These are phyloP conservation scores for Diutina neorugosa DNA, from an alignment of 1,139 yeast genomes.

Conservation along the genomic window DNA sequence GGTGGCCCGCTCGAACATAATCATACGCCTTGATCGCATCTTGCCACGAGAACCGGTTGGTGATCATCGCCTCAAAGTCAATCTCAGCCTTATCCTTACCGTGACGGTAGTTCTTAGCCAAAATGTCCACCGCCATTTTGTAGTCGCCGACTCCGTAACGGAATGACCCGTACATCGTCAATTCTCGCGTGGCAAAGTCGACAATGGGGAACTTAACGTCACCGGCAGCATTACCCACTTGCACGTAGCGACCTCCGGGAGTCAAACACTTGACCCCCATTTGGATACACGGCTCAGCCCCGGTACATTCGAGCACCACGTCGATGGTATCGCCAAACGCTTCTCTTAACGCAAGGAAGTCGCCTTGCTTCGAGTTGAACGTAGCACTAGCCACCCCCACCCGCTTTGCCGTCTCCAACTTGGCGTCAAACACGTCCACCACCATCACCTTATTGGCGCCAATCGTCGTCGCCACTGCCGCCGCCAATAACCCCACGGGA, in stretches of 20 bases:
- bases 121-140: constrained; percentile 56
- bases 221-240: constrained; percentile 67
- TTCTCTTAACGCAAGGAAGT: constrained; percentile 21
- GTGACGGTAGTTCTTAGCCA: constrained; percentile 46
- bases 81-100: constrained; percentile 38
- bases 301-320: constrained; percentile 61
- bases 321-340: constrained; percentile 38
- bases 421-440: constrained; percentile 50
- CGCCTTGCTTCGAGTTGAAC: constrained; percentile 36
- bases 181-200: constrained; percentile 57
- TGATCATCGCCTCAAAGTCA: constrained; percentile 48
- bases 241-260: constrained; percentile 58
- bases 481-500: constrained; percentile 77
- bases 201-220: constrained; percentile 64
- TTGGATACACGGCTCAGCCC: constrained; percentile 58
- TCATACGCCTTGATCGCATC: constrained; percentile 79
- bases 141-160: constrained; percentile 77
- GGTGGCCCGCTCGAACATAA: constrained; percentile 35
- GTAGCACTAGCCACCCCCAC: constrained; percentile 48
- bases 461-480: constrained; percentile 67
- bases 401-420: constrained; percentile 46
- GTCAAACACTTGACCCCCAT: constrained; percentile 47
- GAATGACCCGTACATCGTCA: constrained; percentile 63
- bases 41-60: constrained; percentile 63
- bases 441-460: constrained; percentile 67